A percentile compares a stretch with the other conserved stretches of the same genome.
Evolutionary conservation across 1,139 yeast genomes (phyloP).

Genomic region (Nadsonia commutata): DNA sequence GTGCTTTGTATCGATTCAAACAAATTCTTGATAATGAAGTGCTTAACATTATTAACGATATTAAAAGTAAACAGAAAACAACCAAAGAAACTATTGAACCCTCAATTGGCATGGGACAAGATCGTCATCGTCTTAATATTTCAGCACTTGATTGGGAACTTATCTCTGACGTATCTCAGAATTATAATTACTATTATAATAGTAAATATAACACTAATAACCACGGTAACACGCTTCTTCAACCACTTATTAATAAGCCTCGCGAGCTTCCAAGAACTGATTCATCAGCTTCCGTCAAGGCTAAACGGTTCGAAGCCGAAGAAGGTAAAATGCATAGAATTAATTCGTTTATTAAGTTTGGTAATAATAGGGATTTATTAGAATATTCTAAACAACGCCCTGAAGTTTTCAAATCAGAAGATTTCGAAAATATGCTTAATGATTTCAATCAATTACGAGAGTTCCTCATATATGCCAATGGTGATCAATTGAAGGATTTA

Average conservation of each 20-base stretch:
- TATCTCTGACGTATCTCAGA: neutral
- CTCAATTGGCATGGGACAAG: neutral
- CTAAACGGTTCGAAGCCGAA: neutral
- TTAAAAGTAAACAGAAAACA: neutral
- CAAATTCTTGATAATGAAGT: neutral
- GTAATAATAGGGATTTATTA: neutral
- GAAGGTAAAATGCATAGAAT: neutral
- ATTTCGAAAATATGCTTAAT: neutral
- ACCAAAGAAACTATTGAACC: neutral
- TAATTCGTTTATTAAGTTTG: neutral
- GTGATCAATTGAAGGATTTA: neutral
- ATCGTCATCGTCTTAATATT: neutral
- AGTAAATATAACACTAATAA: neutral
- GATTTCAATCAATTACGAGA: neutral
- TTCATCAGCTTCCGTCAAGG: neutral
- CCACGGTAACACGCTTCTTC: neutral
- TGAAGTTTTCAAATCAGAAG: neutral
- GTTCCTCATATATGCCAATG: neutral
- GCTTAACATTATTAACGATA: neutral
- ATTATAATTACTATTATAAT: neutral
- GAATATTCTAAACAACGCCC: neutral
- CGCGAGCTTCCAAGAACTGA: neutral
- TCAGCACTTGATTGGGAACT: neutral
- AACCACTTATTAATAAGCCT: neutral
- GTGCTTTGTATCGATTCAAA: neutral